phyloP scores from a whole-genome alignment of 352 stramenopile genomes.

The Aphanomyces astaci region DNA sequence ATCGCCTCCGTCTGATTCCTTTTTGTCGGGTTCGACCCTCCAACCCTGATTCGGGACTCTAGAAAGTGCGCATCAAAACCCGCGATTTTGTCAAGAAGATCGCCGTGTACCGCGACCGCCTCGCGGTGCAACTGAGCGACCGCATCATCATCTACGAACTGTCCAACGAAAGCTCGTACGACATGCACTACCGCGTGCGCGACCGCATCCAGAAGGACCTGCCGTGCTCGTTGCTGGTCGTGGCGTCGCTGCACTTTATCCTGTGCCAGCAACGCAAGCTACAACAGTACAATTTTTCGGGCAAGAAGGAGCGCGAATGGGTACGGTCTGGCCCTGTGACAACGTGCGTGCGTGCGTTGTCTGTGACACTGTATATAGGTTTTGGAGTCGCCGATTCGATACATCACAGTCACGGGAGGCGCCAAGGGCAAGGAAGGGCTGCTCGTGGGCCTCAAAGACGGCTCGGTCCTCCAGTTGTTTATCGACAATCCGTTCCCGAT shows the following conservation, averaged over 20 bases:
- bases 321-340: no score
- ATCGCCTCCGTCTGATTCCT: no score
- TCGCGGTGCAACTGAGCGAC: slow-evolving; percentile 91
- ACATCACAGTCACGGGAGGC: slow-evolving; percentile 89
- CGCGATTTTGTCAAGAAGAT: slow-evolving; percentile 93
- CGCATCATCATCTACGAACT: slow-evolving; percentile 93
- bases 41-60: no score
- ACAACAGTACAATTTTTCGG: slow-evolving; percentile 87
- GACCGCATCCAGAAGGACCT: slow-evolving; percentile 81
- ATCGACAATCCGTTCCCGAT: slow-evolving; percentile 94
- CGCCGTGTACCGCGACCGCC: slow-evolving; percentile 86
- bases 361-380: slow-evolving; percentile 35
- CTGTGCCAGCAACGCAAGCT: slow-evolving; percentile 89
- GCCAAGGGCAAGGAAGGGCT: slow-evolving; percentile 82
- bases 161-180: slow-evolving; percentile 72
- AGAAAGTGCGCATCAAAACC: slow-evolving; percentile 91
- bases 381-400: slow-evolving; percentile 83
- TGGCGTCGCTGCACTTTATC: slow-evolving; percentile 88
- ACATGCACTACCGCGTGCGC: slow-evolving; percentile 91
- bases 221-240: slow-evolving; percentile 80
- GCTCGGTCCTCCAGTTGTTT: slow-evolving; percentile 88
- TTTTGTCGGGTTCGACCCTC: no score
- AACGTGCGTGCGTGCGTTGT: background rate
- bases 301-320: slow-evolving; percentile 79
- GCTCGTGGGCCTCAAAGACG: slow-evolving; percentile 89